Base-by-base conservation (phyloP, 108 stramenopile species). In the Skeletonema grethae region DNA sequence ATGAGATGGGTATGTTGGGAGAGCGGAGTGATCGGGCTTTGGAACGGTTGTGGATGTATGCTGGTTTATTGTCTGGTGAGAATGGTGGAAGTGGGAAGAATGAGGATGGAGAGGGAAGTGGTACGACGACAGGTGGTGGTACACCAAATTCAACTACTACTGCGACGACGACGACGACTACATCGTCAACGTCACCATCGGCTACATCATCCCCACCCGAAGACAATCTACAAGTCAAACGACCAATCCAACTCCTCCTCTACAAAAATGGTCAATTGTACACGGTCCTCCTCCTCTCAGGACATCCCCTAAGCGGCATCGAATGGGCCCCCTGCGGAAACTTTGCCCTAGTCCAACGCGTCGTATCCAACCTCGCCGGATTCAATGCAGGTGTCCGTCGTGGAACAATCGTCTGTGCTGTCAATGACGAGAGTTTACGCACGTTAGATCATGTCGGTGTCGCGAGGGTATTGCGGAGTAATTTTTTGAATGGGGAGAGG, bases 21-120 rank as follows among this genome's bases (percentile, higher is more conserved):
- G 93, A 95, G 69, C 80, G 88, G 39, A 80, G 82, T 57, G 79
- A 86, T 69, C 74, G 76, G 24, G 87, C 86, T 1, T 70, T 95
- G 63, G 93, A 92, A 77, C 79, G 93, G 32, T 16, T 95, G 15
- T 95, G 93, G 93, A 72, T 84, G 57, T 95, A 94, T 72, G 90
- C 87, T 69, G 91, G 91, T 0, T 32, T 65, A 45, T 68, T 82
- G 61, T 24, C 28, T 46, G 28, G 24, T 55, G 30, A 50, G 20
- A 8, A 4, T 38, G 11, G 60, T 25, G 43, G 18, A 10, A 15
- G 30, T 29, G 32, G 34, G 3, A 29, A 13, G 28, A 63, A 15
- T 53, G 41, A 3, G n/a, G 41, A 15, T 15, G 41, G 41, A n/a
- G 3, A 0, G 15, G 5, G 15, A 2, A 3, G 13, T 60, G 60